A percentile compares a stretch with the other conserved stretches of the same genome.
Evolutionary conservation across 1,284 basidiomycete genomes (phyloP).

Genomic region (Inonotus hispidus): DNA sequence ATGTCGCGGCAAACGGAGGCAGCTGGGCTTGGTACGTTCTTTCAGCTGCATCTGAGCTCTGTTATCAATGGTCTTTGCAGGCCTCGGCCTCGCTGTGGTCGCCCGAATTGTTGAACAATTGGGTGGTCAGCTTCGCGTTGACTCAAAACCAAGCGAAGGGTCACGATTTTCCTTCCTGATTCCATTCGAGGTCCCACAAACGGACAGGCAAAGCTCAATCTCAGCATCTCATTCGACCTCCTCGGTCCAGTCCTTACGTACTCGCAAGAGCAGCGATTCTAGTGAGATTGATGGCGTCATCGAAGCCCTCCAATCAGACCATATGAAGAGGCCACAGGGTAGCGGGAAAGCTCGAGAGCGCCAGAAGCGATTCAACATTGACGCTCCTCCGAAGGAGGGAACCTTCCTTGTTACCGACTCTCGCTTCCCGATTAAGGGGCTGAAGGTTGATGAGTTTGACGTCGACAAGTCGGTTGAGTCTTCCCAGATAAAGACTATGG

Average conservation of each 20-base stretch:
- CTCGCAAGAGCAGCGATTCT: constrained; percentile 21
- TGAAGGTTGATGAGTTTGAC: constrained; percentile 37
- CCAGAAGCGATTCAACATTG: background rate
- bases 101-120: constrained; percentile 81
- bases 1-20: constrained; percentile 32
- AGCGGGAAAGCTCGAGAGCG: background rate
- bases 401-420: constrained; percentile 33
- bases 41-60: background rate
- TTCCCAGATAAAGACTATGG: constrained; percentile 14
- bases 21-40: constrained; percentile 47
- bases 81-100: constrained; percentile 76
- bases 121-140: constrained; percentile 74
- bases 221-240: constrained; percentile 19
- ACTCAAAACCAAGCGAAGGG: constrained; percentile 66
- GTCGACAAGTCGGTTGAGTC: constrained; percentile 26
- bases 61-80: constrained; percentile 27
- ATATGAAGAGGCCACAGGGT: constrained; percentile 29
- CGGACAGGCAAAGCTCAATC: constrained; percentile 17
- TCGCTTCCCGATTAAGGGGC: constrained; percentile 34
- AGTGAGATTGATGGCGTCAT: constrained; percentile 64
- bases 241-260: constrained; percentile 16
- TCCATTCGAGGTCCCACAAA: constrained; percentile 39
- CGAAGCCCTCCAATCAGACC: constrained; percentile 47
- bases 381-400: constrained; percentile 22
- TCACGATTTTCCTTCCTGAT: constrained; percentile 71